These are phyloP conservation scores for Cenococcum geophilum DNA, from an alignment of 495 filamentous ascomycete genomes.

Conservation along the genomic window DNA sequence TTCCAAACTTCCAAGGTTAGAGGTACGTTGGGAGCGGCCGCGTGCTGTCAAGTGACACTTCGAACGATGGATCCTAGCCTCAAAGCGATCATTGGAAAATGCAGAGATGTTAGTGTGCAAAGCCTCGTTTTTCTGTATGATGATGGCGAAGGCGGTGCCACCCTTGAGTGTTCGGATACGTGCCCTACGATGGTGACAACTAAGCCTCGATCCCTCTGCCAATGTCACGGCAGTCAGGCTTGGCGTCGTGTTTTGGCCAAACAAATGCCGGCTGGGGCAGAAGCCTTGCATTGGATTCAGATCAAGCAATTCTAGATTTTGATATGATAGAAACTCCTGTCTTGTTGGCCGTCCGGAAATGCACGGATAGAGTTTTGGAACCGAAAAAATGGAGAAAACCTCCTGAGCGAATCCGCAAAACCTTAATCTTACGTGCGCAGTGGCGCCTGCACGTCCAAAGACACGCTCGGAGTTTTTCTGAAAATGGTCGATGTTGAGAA, in stretches of 20 bases:
- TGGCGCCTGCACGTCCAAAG: too few relatives aligned
- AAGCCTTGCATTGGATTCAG: neutral
- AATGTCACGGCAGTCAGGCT: neutral
- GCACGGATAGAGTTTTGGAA: neutral
- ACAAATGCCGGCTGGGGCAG: neutral
- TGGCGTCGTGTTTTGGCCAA: neutral
- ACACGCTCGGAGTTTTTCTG: too few relatives aligned
- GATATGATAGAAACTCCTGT: neutral
- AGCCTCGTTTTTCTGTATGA: neutral
- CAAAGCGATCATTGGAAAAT: neutral
- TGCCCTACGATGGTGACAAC: neutral
- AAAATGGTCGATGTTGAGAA: too few relatives aligned
- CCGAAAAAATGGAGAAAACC: conserved; percentile 1
- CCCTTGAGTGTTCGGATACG: neutral
- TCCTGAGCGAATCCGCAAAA: neutral
- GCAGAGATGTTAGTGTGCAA: neutral
- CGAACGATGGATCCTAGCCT: neutral
- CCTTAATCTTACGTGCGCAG: neutral
- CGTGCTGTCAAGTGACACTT: neutral
- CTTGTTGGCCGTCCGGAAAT: neutral
- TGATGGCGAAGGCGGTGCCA: neutral
- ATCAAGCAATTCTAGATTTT: neutral
- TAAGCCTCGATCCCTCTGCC: neutral
- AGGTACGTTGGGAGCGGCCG: neutral
- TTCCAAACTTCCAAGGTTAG: neutral